Conservation (phyloP, 768 basidiomycete species). For the Sutorius australiensis region DNA sequence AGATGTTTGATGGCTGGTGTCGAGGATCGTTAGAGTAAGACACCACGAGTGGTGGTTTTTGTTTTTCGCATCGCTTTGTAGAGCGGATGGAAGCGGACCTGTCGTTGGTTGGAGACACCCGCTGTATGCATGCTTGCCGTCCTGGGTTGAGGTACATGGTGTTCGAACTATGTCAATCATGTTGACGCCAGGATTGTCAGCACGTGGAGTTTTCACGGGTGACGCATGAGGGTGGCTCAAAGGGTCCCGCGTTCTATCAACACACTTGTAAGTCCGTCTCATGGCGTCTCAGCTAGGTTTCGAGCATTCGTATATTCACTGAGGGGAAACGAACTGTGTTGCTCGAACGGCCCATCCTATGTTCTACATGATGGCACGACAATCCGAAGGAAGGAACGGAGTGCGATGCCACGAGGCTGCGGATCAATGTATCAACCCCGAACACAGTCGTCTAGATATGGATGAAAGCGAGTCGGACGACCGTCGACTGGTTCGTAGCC, state of each 20-base stretch:
- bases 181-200: not conserved
- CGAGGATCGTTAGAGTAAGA: slow-evolving; percentile 4
- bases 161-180: not conserved
- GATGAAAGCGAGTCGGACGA: not conserved
- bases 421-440: not conserved
- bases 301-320: not conserved
- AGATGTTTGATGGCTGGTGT: slow-evolving; percentile 34
- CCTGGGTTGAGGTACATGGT: not conserved
- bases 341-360: not conserved
- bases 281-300: not conserved
- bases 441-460: not conserved
- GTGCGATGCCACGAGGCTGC: not conserved
- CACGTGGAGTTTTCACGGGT: not conserved
- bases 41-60: too few relatives aligned
- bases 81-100: not conserved
- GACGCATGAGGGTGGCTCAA: not conserved
- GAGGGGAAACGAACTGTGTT: not conserved
- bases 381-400: not conserved
- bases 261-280: not conserved
- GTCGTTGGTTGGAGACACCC: not conserved
- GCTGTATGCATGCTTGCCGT: not conserved
- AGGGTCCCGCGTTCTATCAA: not conserved
- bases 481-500: not conserved
- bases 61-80: too few relatives aligned
- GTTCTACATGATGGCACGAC: too few relatives aligned